Evolutionary conservation across 208 protist genomes (phyloP).

Genomic region (Leishmania guyanensis): DNA sequence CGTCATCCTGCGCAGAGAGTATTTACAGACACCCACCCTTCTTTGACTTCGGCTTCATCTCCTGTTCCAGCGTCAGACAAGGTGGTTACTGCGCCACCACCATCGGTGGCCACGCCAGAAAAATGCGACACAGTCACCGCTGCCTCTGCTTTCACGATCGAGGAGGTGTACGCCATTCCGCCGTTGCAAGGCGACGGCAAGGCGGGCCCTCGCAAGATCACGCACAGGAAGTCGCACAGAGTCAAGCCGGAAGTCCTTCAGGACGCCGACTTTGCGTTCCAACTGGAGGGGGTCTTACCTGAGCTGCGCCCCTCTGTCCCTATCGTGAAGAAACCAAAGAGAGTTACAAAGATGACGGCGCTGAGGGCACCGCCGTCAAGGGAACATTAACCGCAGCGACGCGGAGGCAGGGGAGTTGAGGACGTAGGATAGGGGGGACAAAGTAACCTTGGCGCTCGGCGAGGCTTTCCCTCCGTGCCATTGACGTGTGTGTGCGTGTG

Average conservation of each 20-base stretch:
- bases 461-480: background rate
- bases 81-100: background rate
- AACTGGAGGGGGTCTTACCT: slow-evolving; percentile 17
- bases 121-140: background rate
- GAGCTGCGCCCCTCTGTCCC: slow-evolving; percentile 11
- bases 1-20: background rate
- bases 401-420: too few species aligned
- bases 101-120: background rate
- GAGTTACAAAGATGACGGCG: background rate
- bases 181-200: background rate
- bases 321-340: slow-evolving; percentile 15
- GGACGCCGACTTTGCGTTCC: slow-evolving; percentile 28
- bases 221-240: background rate
- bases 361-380: background rate
- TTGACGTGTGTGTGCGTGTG: background rate
- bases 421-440: background rate
- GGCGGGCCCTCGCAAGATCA: background rate
- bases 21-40: background rate
- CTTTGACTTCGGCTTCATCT: background rate
- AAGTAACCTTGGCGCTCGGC: background rate
- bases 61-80: background rate
- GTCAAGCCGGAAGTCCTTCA: slow-evolving; percentile 14
- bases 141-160: background rate
- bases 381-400: background rate
- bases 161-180: background rate